Percentiles rank a stretch among this genome's conserved stretches.
Evolutionary conservation across 2,329 filamentous ascomycete genomes (phyloP).

Genomic region (Teratosphaeria nubilosa): DNA sequence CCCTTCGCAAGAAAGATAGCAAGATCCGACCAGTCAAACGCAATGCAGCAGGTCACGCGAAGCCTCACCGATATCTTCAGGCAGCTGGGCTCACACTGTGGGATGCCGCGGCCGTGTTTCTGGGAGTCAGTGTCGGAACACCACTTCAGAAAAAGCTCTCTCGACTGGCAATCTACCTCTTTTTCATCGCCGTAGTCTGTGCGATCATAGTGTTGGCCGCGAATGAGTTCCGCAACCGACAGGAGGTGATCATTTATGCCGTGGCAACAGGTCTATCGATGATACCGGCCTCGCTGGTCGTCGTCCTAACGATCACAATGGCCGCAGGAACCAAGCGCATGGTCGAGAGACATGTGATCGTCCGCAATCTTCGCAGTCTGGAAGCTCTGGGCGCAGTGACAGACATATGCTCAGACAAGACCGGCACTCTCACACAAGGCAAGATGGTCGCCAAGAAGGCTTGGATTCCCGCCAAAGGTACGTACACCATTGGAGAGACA

Average conservation of each 20-base stretch:
- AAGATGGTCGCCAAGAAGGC: constrained; percentile 55
- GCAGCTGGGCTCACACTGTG: constrained; percentile 43
- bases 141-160: constrained; percentile 77
- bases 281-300: constrained; percentile 46
- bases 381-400: constrained; percentile 46
- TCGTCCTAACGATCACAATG: constrained; percentile 30
- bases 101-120: constrained; percentile 52
- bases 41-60: constrained; percentile 24
- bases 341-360: constrained; percentile 53
- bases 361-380: constrained; percentile 54
- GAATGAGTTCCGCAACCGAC: constrained; percentile 43
- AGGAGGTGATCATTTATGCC: constrained; percentile 57
- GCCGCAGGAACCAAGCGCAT: constrained; percentile 39
- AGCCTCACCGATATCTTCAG: constrained; percentile 33
- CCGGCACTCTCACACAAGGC: constrained; percentile 44
- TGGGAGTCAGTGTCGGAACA: constrained; percentile 64
- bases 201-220: constrained; percentile 59
- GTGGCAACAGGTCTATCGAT: constrained; percentile 52
- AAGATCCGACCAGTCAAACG: constrained; percentile 30
- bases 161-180: constrained; percentile 73
- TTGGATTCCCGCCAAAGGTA: constrained; percentile 52
- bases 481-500: constrained; percentile 49
- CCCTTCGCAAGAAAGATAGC: constrained; percentile 53
- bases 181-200: constrained; percentile 61
- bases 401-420: constrained; percentile 13